phyloP scores from a whole-genome alignment of 2,329 filamentous ascomycete genomes.

The Leptographium procerum region DNA sequence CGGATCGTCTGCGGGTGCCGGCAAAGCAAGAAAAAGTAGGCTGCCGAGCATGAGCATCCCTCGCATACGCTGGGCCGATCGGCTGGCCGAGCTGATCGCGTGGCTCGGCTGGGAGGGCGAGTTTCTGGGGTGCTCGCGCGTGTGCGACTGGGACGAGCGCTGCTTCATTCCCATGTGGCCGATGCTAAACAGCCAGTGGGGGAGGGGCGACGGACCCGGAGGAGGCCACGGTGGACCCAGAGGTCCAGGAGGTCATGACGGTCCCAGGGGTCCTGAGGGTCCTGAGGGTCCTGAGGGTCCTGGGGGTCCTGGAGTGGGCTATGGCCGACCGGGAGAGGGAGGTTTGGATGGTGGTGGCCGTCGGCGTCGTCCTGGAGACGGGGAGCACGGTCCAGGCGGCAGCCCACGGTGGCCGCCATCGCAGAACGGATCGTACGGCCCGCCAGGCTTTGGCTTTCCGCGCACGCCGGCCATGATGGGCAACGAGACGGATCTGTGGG shows the following conservation, averaged over 20 bases:
- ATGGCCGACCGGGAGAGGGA: not conserved
- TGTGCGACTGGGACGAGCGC: conserved; percentile 30
- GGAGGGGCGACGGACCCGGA: not conserved
- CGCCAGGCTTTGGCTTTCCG: conserved; percentile 5
- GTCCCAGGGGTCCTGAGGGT: not conserved
- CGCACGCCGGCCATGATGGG: conserved; percentile 15
- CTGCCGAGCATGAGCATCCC: not conserved
- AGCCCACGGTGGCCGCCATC: not conserved
- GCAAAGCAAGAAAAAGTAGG: not conserved
- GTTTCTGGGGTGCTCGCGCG: conserved; percentile 27
- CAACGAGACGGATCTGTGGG: conserved; percentile 19
- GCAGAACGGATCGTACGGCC: conserved; percentile 3
- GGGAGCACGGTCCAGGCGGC: too few species aligned
- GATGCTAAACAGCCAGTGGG: conserved; percentile 14
- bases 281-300: not conserved
- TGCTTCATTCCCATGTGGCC: conserved; percentile 43
- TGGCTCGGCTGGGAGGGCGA: conserved; percentile 40
- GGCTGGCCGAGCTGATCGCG: conserved; percentile 30
- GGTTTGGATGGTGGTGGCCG: not conserved
- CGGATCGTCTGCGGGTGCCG: not conserved
- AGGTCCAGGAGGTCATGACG: not conserved
- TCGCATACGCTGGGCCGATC: conserved; percentile 17
- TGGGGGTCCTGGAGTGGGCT: not conserved
- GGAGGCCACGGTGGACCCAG: not conserved
- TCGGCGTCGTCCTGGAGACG: not conserved